These are phyloP conservation scores for Jasminum sambac DNA, from an alignment of 257 asterid species.

Conservation along the genomic window DNA sequence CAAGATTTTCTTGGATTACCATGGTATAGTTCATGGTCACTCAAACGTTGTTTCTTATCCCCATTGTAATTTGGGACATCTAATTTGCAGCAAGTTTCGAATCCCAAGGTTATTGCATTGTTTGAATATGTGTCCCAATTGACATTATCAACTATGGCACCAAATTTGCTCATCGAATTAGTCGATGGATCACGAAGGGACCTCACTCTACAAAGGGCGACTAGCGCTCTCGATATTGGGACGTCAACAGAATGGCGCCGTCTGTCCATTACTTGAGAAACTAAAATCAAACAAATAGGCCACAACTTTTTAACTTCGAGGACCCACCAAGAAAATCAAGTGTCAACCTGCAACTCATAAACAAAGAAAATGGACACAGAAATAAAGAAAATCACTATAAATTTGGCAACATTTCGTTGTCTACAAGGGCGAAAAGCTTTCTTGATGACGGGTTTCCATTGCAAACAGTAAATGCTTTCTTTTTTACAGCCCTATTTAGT, in stretches of 20 bases:
- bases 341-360: conserved; percentile 39
- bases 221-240: conserved; percentile 69
- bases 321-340: conserved; percentile 28
- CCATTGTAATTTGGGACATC: conserved; percentile 7
- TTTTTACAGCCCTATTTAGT: conserved; percentile 11
- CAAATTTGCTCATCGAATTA: conserved; percentile 61
- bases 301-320: conserved; percentile 5
- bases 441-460: conserved; percentile 12
- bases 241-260: conserved; percentile 84
- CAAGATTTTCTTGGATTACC: conserved; percentile 29
- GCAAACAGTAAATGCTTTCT: conserved; percentile 24
- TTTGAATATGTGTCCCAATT: conserved; percentile 72
- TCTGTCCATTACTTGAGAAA: conserved; percentile 58
- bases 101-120: conserved; percentile 50
- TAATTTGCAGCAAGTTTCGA: conserved; percentile 32
- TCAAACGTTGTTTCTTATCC: conserved; percentile 25
- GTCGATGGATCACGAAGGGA: conserved; percentile 93
- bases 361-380: conserved; percentile 29
- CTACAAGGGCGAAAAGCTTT: neutral
- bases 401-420: neutral
- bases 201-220: conserved; percentile 84
- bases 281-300: neutral
- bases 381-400: conserved; percentile 1
- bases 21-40: conserved; percentile 35
- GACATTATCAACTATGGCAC: conserved; percentile 50